Evolutionary conservation across 2,329 filamentous ascomycete species (phyloP).

Genomic region (Exophiala xenobiotica): DNA sequence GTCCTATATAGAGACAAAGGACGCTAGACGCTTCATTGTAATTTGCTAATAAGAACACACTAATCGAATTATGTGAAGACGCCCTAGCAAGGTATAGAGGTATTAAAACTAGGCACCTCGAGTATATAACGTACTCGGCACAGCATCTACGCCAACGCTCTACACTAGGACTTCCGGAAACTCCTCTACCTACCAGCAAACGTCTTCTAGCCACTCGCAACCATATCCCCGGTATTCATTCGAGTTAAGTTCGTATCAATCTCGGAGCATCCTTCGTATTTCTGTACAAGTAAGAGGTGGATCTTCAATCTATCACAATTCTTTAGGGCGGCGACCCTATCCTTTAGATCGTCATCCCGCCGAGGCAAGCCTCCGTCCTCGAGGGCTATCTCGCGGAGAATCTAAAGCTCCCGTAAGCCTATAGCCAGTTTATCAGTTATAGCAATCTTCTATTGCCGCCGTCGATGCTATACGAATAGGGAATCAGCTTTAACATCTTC

Average conservation of each 20-base stretch:
- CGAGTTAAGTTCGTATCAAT: conserved; percentile 1
- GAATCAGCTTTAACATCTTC: conserved; percentile 6
- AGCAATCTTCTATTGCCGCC: conserved; percentile 3
- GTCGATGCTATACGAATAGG: conserved; percentile 1
- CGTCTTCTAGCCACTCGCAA: conserved; percentile 1
- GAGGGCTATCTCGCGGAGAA: conserved; percentile 1
- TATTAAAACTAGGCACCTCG: neutral
- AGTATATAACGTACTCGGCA: neutral
- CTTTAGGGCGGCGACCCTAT: conserved; percentile 1
- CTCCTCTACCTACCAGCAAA: neutral
- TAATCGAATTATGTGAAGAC: neutral
- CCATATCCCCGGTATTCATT: conserved; percentile 5
- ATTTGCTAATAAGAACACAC: neutral
- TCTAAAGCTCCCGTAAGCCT: neutral
- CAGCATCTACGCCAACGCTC: neutral
- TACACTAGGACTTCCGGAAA: neutral
- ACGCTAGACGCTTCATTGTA: neutral
- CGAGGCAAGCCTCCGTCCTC: conserved; percentile 4
- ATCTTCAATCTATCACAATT: conserved; percentile 5
- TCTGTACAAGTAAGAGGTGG: conserved; percentile 4
- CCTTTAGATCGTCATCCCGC: conserved; percentile 4
- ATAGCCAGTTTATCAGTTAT: neutral
- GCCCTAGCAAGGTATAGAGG: neutral
- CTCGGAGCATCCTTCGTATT: conserved; percentile 5
- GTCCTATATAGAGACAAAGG: neutral